Evolutionary conservation across 2,329 filamentous ascomycete genomes (phyloP), one percentile per base, ranked within the genome.

Genomic region (Pseudogymnoascus sp.): DNA sequence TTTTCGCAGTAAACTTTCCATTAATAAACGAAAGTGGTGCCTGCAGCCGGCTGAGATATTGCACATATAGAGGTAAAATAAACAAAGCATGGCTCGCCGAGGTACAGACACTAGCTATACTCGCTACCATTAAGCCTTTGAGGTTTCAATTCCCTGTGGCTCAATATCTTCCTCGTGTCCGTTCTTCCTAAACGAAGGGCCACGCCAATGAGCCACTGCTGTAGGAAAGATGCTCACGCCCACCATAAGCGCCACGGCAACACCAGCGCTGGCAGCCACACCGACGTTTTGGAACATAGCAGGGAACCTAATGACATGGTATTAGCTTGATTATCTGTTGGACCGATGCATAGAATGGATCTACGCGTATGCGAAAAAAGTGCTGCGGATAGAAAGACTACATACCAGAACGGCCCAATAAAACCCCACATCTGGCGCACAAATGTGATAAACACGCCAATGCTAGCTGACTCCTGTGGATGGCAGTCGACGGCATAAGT

Each of bases 401-500:
- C 39, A 57, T 66, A 71, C 72, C 71, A 71, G 57, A 68, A 68
- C 0, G 60, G 61, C 4, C 66, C 62, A 60, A 66, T 65, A 68
- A 83, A 83, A 0, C 80, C 80, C 78, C 78, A 83, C 0, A 78
- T 79, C 64, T 82, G 80, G 6, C 83, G 76, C 1, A 84, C 77
- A 62, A 86, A 76, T 3, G 79, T 85, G 66, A 86, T 78, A 66
- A 85, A 86, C 0, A 84, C 82, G 2, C 83, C 84, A 16, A 86
- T 77, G 62, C 79, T 79, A 0, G 79, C 79, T 0, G 82, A 77
- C 42, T 83, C 77, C 29, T 81, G 75, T 1, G 75, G 77, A 65
- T 84, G 79, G 68, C 81, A 83, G 67, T 86, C 84, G 0, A 87
- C 80, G 0, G 83, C 80, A 69, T 85, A 86, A 0, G 84, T 86